Conservation (phyloP, 495 filamentous ascomycete species). For the Podospora fimiseda region DNA sequence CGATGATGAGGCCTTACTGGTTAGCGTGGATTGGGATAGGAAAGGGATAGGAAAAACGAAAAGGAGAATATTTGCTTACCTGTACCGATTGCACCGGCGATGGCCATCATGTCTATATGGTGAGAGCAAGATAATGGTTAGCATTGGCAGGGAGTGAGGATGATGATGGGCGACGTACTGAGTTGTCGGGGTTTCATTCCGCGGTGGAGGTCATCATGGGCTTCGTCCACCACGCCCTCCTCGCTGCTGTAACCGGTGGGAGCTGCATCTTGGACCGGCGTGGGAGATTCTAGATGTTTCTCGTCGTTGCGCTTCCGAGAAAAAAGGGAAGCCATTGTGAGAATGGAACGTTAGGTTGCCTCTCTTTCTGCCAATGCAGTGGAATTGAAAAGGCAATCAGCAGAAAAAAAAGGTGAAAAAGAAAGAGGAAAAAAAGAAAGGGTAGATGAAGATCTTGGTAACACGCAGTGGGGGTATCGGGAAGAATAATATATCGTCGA, state of each 20-base stretch:
- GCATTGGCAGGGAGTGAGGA: background rate
- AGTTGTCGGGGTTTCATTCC: constrained; percentile 33
- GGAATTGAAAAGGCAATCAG: background rate
- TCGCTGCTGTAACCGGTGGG: constrained; percentile 9
- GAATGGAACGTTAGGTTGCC: background rate
- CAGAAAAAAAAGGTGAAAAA: background rate
- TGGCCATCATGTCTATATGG: constrained; percentile 56
- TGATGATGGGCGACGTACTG: constrained; percentile 14
- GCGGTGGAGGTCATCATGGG: constrained; percentile 28
- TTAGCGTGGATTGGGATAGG: background rate
- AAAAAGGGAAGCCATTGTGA: constrained; percentile 19
- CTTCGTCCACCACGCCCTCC: constrained; percentile 18
- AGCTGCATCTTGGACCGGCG: constrained; percentile 8
- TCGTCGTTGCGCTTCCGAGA: constrained; percentile 17
- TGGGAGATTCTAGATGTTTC: constrained; percentile 14
- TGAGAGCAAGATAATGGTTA: background rate
- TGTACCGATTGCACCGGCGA: constrained; percentile 78
- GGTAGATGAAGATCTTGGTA: too few relatives aligned
- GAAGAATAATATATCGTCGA: too few relatives aligned
- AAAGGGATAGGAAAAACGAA: background rate
- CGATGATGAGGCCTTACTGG: constrained; percentile 21
- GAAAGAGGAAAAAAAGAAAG: background rate
- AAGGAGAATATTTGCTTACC: constrained; percentile 21
- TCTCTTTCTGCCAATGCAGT: background rate
- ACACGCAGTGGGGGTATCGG: background rate